Evolutionary conservation across 257 asterid genomes (phyloP), one percentile per base, ranked within the genome.

Genomic region (Oldenlandia corymbosa): DNA sequence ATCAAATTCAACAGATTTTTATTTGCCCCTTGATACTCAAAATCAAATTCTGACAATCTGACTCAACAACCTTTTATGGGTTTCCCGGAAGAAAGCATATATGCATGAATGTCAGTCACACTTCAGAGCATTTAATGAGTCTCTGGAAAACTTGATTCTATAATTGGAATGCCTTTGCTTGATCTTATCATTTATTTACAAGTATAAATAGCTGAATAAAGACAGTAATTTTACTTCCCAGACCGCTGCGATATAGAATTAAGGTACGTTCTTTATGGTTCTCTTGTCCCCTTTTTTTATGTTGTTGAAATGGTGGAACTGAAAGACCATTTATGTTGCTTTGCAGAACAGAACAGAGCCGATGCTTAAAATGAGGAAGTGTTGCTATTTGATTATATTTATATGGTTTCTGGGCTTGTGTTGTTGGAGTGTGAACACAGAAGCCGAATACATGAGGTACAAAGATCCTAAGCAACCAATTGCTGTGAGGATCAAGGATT

Each of bases 381-480:
- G 65, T 42, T 55, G 21, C 21, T 9, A 41, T 11, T 42, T 17
- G 14, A 12, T 55, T 27, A 20, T 47, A 27, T 46, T 55, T 27
- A 20, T 47, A 27, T 46, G 52, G 34, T 21, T 70, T 27, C 45
- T 70, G 26, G 56, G 37, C 42, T 54, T 70, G 30, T 27, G 7
- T 55, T 37, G 62, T 69, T 66, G 53, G 27, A 41, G 46, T 21
- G 30, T 51, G 10, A 24, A 36, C 12, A 50, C 73, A 36, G 59
- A 55, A 16, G 65, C 58, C 17, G 55, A 41, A 18, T 60, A 73
- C 60, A 28, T 46, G 55, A 42, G 45, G 12, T 83, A 83, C 80
- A 85, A 75, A 74, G 93, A 85, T 73, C 84, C 87, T 5, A 85
- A 74, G 24, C 76, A 75, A 73, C 82, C 84, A 0, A 31, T 79